Evolutionary conservation across 768 basidiomycete species (phyloP), one percentile per base, ranked within the genome.

Genomic region (Neoboletus magnificus): DNA sequence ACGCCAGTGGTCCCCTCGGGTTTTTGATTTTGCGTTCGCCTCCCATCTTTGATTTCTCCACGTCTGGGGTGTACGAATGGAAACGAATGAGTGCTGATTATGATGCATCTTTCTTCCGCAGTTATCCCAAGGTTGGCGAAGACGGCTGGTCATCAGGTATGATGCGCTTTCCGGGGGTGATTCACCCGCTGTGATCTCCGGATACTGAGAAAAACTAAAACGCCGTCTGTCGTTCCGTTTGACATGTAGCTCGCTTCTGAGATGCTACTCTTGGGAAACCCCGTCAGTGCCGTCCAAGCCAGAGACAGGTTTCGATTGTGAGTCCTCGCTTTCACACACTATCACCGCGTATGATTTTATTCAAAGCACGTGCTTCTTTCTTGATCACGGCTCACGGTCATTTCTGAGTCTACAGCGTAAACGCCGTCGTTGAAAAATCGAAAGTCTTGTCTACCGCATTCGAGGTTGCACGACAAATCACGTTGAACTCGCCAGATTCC

Each of bases 91-190:
- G 39, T 33, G 32, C 62, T 71, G 54, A 68, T 51, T n/a, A 35
- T 39, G 13, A 18, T n/a, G 0, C 40, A 8, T 56, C 37, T 42
- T 27, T 8, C 46, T 50, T 42, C 54, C 59, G 52, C 63, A 86
- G 87, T 78, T 18, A 89, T 91, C 59, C 89, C 89, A 33, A 77
- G 89, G 55, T 66, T 92, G 41, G 76, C 81, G 12, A 78, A 77
- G 48, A 82, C 80, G 29, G 79, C 83, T 20, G 89, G 91, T 40
- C 89, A 91, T 66, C 91, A 91, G 80, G 89, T 89, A 70, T 49
- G 60, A 48, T n/a, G 10, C 48, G 10, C 39, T 1, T 42, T 52
- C 52, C n/a, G 45, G 30, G n/a, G 52, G 50, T 54, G 27, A 29
- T 52, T 47, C n/a, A 42, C 48, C 55, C 50, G 37, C 54, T 33